phyloP scores from a whole-genome alignment of 78 protist species.

The Chrysochromulina tobinii region DNA sequence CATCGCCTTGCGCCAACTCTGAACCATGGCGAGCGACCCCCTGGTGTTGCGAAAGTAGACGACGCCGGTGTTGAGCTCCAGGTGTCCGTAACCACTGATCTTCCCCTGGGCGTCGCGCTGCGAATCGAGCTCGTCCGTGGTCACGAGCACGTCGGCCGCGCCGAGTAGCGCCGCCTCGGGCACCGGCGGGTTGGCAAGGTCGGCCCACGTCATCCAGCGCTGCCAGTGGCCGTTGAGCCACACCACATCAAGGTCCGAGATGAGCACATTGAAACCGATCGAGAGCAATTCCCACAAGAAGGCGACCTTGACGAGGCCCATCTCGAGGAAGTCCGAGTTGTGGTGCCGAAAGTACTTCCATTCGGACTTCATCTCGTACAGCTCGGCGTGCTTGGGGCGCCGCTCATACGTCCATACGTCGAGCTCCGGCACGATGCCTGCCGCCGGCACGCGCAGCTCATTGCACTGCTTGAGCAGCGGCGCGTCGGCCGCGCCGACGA shows the following conservation, averaged over 20 bases:
- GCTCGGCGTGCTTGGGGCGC: background rate
- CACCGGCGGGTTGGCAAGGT: background rate
- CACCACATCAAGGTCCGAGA: constrained; percentile 10
- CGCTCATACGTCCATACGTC: constrained; percentile 20
- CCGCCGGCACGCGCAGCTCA: background rate
- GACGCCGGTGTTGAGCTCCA: constrained; percentile 9
- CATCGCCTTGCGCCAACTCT: background rate
- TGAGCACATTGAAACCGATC: background rate
- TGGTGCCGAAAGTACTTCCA: constrained; percentile 12
- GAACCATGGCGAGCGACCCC: background rate
- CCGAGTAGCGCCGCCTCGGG: background rate
- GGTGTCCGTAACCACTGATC: too few species aligned
- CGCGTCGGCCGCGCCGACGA: constrained; percentile 2
- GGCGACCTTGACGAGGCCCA: constrained; percentile 20
- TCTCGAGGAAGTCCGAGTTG: constrained; percentile 12
- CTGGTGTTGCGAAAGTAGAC: background rate
- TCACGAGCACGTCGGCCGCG: background rate
- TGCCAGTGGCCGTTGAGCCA: constrained; percentile 16
- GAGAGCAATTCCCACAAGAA: constrained; percentile 2
- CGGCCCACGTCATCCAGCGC: constrained; percentile 3
- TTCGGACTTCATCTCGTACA: background rate
- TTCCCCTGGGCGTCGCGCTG: background rate
- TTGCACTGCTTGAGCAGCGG: background rate
- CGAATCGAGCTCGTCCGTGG: background rate
- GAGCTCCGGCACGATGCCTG: background rate